Conservation (phyloP, 768 basidiomycete species). For the Tubosaeta brunneosetosa region DNA sequence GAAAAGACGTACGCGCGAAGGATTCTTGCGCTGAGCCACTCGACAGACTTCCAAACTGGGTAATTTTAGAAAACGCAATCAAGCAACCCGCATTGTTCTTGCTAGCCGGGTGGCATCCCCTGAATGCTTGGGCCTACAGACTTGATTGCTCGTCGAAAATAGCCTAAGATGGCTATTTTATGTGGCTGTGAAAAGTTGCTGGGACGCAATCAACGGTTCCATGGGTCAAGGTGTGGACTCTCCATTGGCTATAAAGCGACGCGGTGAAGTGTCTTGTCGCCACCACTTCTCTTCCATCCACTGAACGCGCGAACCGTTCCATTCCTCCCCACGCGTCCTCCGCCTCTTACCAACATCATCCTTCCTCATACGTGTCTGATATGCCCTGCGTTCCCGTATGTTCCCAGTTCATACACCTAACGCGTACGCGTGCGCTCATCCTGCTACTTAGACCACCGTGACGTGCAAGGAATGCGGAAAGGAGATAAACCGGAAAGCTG, state of each 20-base stretch:
- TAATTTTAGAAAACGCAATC: slow-evolving; percentile 22
- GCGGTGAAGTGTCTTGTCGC: slow-evolving; percentile 2
- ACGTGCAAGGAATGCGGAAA: slow-evolving; percentile 14
- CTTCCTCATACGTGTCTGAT: no score
- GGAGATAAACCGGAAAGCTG: slow-evolving; percentile 20
- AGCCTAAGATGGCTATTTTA: slow-evolving; percentile 18
- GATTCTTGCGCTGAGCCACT: background rate
- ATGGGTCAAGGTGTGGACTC: slow-evolving; percentile 11
- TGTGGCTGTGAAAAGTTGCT: slow-evolving; percentile 14
- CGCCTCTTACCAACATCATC: background rate
- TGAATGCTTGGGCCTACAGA: slow-evolving; percentile 9
- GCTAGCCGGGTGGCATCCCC: no score
- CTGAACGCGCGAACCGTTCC: background rate
- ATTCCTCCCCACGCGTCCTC: background rate
- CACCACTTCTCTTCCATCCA: background rate
- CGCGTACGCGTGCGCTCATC: background rate
- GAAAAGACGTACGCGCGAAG: background rate
- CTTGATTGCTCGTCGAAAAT: slow-evolving; percentile 19
- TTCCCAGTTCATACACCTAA: background rate
- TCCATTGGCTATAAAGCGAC: slow-evolving; percentile 17
- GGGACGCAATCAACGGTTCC: slow-evolving; percentile 23
- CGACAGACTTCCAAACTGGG: background rate
- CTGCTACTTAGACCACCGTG: slow-evolving; percentile 2
- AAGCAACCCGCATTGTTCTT: background rate
- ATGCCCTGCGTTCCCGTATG: background rate